Evolutionary conservation across 225 moss, liverwort and hornwort species (phyloP), one percentile per base, ranked within the genome.

Genomic region (Sphagnum contortum): DNA sequence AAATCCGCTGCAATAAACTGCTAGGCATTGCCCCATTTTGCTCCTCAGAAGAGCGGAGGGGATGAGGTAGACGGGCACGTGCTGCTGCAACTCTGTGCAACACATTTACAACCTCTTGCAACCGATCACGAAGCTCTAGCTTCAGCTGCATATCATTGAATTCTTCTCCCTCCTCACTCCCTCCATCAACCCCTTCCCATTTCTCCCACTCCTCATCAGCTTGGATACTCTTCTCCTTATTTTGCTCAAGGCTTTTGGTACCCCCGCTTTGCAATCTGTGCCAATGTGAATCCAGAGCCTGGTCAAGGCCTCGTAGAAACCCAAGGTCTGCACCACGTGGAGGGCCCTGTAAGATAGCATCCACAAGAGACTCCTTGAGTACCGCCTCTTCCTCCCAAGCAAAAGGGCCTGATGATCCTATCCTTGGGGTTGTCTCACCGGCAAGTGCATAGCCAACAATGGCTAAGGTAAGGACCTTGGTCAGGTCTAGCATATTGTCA

Each of bases 401-500:
- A 72, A 94, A 94, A 10, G 94, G 94, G 52, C 94, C 85, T 47
- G 51, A 81, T 44, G 78, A 77, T 44, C 57, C 60, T 12, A 77
- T 89, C 60, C 75, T 76, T n/a, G 77, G 83, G 73, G 72, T 82
- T 44, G 83, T 82, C 77, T 91, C 85, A 57, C 94, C 91, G 74
- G 86, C 89, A 69, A 94, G 86, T 47, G 82, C 94, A 73, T 94
- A 94, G 60, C 87, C 94, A 58, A 94, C 89, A 74, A 89, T 82
- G 62, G 87, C 87, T 67, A 94, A 83, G 11, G 80, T 86, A 47
- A 94, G 74, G 64, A 91, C 94, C 70, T 94, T 85, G 70, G 81
- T 72, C 48, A 94, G 77, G 52, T 89, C 80, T 11, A 94, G 77
- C 72, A 91, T 72, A 48, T 79, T 79, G 48, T 83, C 67, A 66